These are phyloP conservation scores for Pelargonium exstipulatum DNA, from an alignment of 441 rosid genomes.

Conservation along the genomic window DNA sequence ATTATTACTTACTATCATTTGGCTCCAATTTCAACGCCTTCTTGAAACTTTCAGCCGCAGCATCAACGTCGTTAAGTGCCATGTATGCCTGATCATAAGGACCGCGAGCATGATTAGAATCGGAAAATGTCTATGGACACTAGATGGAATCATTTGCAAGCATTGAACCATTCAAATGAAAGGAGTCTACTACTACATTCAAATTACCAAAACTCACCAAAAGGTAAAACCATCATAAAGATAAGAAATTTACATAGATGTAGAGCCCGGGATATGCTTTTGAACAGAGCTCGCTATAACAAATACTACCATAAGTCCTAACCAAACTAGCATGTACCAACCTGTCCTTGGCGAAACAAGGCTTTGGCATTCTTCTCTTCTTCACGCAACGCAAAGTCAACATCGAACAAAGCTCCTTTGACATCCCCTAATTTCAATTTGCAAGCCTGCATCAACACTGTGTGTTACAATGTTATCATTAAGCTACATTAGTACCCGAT, in stretches of 20 bases:
- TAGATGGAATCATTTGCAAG: background rate
- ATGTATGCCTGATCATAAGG: constrained; percentile 52
- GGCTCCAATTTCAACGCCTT: constrained; percentile 89
- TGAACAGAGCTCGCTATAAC: background rate
- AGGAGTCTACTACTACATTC: background rate
- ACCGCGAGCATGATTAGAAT: constrained; percentile 1
- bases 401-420: constrained; percentile 78
- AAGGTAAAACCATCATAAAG: background rate
- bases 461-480: background rate
- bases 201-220: too few relatives aligned
- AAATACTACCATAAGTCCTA: constrained; percentile 12
- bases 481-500: constrained; percentile 6
- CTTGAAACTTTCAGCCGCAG: constrained; percentile 84
- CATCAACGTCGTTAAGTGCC: constrained; percentile 83
- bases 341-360: constrained; percentile 95
- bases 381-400: constrained; percentile 86
- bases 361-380: constrained; percentile 84
- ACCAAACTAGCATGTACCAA: constrained; percentile 24
- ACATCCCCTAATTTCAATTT: constrained; percentile 76
- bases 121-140: constrained; percentile 5
- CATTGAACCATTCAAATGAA: background rate
- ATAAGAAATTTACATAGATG: background rate
- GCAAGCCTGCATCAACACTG: constrained; percentile 52
- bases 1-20: constrained; percentile 54
- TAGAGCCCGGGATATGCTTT: background rate